Evolutionary conservation across 2,329 filamentous ascomycete genomes (phyloP).

Genomic region (Cordyceps farinosa): DNA sequence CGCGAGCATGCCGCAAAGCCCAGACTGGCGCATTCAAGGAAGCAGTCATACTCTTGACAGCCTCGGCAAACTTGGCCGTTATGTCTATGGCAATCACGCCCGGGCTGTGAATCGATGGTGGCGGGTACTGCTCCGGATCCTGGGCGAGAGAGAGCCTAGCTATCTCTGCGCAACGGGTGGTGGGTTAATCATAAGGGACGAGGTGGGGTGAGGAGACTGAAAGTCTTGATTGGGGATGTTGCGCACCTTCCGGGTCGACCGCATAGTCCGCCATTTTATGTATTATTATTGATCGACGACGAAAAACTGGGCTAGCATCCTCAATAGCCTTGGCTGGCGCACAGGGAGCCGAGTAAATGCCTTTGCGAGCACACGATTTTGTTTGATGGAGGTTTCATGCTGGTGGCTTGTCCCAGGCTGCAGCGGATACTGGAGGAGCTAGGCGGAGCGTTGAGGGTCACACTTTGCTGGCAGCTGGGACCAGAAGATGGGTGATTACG

Average conservation of each 20-base stretch:
- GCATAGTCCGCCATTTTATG: conserved; percentile 35
- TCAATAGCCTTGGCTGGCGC: neutral
- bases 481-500: neutral
- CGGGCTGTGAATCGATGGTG: conserved; percentile 40
- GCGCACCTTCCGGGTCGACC: conserved; percentile 34
- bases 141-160: conserved; percentile 39
- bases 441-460: conserved; percentile 8
- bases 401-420: conserved; percentile 3
- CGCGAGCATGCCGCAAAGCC: conserved; percentile 5
- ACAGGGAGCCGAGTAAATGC: neutral
- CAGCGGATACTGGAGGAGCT: neutral
- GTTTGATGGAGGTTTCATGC: conserved; percentile 13
- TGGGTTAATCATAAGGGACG: conserved; percentile 7
- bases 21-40: neutral
- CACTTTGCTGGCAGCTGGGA: neutral
- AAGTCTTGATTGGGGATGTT: neutral
- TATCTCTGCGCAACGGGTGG: conserved; percentile 33
- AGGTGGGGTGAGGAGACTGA: conserved; percentile 7
- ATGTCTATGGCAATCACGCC: conserved; percentile 58
- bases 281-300: neutral
- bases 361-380: neutral
- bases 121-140: conserved; percentile 32
- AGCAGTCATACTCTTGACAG: conserved; percentile 46
- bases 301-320: conserved; percentile 14
- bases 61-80: conserved; percentile 51